Base-by-base conservation (phyloP, 305 asterid genomes). In the Fraxinus sp. region DNA sequence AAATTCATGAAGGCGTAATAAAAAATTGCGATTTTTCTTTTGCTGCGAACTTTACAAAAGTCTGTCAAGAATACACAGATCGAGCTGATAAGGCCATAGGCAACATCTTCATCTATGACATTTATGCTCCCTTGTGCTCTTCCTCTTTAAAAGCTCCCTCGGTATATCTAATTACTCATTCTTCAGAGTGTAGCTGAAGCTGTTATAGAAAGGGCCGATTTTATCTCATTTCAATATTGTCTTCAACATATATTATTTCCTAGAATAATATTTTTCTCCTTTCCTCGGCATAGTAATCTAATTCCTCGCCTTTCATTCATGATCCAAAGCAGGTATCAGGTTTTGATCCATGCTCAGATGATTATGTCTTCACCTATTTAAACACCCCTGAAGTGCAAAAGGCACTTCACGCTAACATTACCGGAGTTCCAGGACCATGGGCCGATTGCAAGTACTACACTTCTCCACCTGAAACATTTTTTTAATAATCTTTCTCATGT, bases 1-100 rank as follows among this genome's bases (percentile, higher is more conserved):
- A 92, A 86, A 82, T 77, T 0, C 83, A 89, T 26, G n/a, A 86
- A 4, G 90, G 87, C 14, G 79, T 91, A 9, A 3, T 83, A 10
- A 16, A 68, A 1, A 86, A 79, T 14, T 91, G 93, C 82, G 70
- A 91, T 64, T 89, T 90, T 41, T 82, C 91, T 2, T 4, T 64
- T 0, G 74, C 35, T 8, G 49, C 81, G 0, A 14, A 77, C 0
- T 0, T 9, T 16, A 43, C 93, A 35, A 77, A 72, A 0, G 33
- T 14, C 3, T 89, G 91, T 77, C 3, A 2, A 1, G 4, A 32
- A 1, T 84, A 79, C 82, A 0, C 0, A 33, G 1, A 0, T 7
- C 70, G 75, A 33, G 90, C 88, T 5, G 3, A 11, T 0, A 49
- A n/a, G 3, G 62, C 46, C 0, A 20, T 0, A 18, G 86, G 83